Evolutionary conservation across 352 stramenopile genomes (phyloP).

Genomic region (Lagenidium giganteum): DNA sequence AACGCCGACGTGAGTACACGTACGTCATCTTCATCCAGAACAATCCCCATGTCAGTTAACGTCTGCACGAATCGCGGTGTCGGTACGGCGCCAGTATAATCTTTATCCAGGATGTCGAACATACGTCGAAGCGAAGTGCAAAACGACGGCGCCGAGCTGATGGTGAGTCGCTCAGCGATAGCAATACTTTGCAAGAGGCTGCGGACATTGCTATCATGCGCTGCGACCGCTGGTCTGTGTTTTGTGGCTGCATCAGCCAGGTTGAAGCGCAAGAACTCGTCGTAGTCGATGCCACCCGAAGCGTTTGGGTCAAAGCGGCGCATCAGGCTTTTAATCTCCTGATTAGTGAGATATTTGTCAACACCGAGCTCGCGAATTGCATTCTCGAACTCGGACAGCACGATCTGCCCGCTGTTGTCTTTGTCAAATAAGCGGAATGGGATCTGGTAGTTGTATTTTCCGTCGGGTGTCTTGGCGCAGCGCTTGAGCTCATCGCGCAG

Average conservation of each 20-base stretch:
- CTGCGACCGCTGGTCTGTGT: constrained; percentile 5
- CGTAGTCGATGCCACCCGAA: constrained; percentile 60
- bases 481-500: constrained; percentile 69
- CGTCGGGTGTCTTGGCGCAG: constrained; percentile 74
- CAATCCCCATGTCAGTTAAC: constrained; percentile 58
- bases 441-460: constrained; percentile 66
- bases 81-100: constrained; percentile 45
- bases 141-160: constrained; percentile 35
- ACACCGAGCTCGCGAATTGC: constrained; percentile 66
- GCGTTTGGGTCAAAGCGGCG: constrained; percentile 67
- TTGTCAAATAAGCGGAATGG: constrained; percentile 76
- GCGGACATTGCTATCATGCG: constrained; percentile 22
- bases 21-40: constrained; percentile 29
- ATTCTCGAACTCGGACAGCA: constrained; percentile 68
- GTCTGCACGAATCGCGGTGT: constrained; percentile 44
- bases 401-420: constrained; percentile 56
- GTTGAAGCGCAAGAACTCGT: constrained; percentile 78
- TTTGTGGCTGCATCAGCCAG: constrained; percentile 50
- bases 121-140: constrained; percentile 70
- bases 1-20: constrained; percentile 42
- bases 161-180: constrained; percentile 38
- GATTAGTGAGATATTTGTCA: constrained; percentile 61
- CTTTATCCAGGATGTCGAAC: constrained; percentile 79
- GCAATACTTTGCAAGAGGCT: constrained; percentile 46
- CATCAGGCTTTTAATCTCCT: constrained; percentile 81